Evolutionary conservation across 1,284 basidiomycete species (phyloP).

Genomic region (Apiotrichum porosum): DNA sequence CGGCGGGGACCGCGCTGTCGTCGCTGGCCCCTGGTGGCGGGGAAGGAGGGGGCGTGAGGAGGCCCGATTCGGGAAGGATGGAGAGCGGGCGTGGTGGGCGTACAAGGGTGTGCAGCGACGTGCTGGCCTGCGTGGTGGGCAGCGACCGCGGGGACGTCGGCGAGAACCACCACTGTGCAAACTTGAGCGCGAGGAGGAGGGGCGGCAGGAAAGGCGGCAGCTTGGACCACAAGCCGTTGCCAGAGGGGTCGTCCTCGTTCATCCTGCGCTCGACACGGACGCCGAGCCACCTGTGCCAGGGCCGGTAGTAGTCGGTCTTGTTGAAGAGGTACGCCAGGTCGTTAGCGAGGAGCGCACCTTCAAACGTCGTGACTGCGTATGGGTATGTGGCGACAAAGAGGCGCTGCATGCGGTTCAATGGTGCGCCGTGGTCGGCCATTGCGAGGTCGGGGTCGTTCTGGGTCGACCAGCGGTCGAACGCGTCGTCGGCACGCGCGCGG

Average conservation of each 20-base stretch:
- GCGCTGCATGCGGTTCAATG: slow-evolving; percentile 25
- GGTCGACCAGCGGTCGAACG: slow-evolving; percentile 68
- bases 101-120: slow-evolving; percentile 61
- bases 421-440: slow-evolving; percentile 21
- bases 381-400: slow-evolving; percentile 72
- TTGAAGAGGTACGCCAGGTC: slow-evolving; percentile 91
- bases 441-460: slow-evolving; percentile 17
- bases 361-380: slow-evolving; percentile 69
- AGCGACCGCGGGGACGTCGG: slow-evolving; percentile 82
- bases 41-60: slow-evolving; percentile 25
- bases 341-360: slow-evolving; percentile 74
- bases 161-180: slow-evolving; percentile 99
- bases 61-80: slow-evolving; percentile 38
- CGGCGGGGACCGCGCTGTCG: slow-evolving; percentile 57
- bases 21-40: slow-evolving; percentile 48
- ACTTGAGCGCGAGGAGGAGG: slow-evolving; percentile 93
- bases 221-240: slow-evolving; percentile 8
- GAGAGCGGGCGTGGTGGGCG: slow-evolving; percentile 67
- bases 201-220: slow-evolving; percentile 62
- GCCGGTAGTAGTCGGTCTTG: slow-evolving; percentile 78
- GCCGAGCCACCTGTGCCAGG: slow-evolving; percentile 81
- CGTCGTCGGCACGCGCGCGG: slow-evolving; percentile 80
- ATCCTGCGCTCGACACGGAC: slow-evolving; percentile 54
- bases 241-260: slow-evolving; percentile 19
- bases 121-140: slow-evolving; percentile 58